Base-by-base conservation (phyloP, 208 protist species). In the Leptomonas seymouri region DNA sequence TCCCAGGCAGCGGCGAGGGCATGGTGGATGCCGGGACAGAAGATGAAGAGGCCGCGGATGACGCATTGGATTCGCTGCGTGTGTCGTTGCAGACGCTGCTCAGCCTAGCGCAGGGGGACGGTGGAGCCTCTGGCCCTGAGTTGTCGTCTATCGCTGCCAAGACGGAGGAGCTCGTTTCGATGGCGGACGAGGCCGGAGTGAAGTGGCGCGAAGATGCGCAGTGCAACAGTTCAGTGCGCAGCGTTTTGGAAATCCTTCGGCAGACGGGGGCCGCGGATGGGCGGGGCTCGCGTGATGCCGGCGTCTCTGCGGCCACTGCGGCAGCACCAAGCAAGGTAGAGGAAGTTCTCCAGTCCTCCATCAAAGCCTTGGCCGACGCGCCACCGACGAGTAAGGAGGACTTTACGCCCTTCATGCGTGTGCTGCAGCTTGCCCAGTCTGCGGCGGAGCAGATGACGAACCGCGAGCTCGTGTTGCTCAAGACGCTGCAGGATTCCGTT, bases 401-500 rank as follows among this genome's bases (percentile, higher is more conserved):
- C 25, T 74, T 90, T 25, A 44, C 44, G 56, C 67, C 77, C 1
- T 87, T 86, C 64, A 49, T 85, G 20, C 71, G 69, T n/a, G 36
- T 93, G 9, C 70, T 89, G 31, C 57, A 76, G 31, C 23, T 73
- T 20, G 45, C 80, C 16, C 71, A 85, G 44, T 34, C 61, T 8
- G 44, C 50, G 25, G 53, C 60, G 25, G 76, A 80, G 30, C 48
- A 75, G 28, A 63, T 87, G 39, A 78, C 85, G 30, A 41, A 53
- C 18, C 54, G 53, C 20, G 76, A 87, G 45, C 63, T 84, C 30
- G 27, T 67, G n/a, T 69, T 71, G n/a, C 77, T 83, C 59, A 77
- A 84, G 72, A 58, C 27, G 15, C 69, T 87, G n/a, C 83, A 88
- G 71, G 74, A 81, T 16, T 57, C 76, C n/a, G 67, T 84, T 44